These are phyloP conservation scores for Macadamia tetraphylla DNA, from an alignment of 164 flowering plant species.

Conservation along the genomic window DNA sequence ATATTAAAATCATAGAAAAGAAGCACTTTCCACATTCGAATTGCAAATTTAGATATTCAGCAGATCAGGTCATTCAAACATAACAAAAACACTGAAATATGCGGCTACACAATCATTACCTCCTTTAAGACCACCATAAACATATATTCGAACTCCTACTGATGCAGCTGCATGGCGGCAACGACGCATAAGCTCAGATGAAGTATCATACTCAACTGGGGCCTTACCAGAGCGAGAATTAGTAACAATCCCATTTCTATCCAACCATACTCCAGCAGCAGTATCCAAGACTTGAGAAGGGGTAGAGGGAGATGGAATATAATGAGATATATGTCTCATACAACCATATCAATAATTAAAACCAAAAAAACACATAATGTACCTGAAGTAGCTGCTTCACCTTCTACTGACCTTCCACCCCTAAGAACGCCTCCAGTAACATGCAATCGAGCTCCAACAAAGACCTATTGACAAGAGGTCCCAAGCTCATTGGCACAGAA, in stretches of 20 bases:
- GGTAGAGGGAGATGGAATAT: background rate
- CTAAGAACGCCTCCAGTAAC: constrained; percentile 85
- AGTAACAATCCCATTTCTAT: constrained; percentile 84
- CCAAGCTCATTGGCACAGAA: background rate
- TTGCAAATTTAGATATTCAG: background rate
- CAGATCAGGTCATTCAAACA: background rate
- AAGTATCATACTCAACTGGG: constrained; percentile 51
- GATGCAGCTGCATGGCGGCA: constrained; percentile 98
- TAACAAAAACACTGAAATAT: background rate
- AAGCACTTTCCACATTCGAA: background rate
- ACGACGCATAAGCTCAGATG: constrained; percentile 86
- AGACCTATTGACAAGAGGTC: constrained; percentile 52
- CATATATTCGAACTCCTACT: constrained; percentile 73
- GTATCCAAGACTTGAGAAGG: constrained; percentile 68
- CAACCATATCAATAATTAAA: background rate
- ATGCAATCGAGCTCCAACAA: constrained; percentile 94
- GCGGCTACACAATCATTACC: constrained; percentile 37
- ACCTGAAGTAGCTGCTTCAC: constrained; percentile 92
- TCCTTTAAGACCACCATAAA: constrained; percentile 93
- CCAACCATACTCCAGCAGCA: constrained; percentile 98
- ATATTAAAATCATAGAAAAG: background rate
- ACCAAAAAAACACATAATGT: constrained; percentile 12
- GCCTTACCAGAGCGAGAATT: constrained; percentile 60
- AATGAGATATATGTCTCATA: background rate
- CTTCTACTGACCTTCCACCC: constrained; percentile 87